Conservation (phyloP, 2,329 filamentous ascomycete species). For the Botryosphaeria dothidea region DNA sequence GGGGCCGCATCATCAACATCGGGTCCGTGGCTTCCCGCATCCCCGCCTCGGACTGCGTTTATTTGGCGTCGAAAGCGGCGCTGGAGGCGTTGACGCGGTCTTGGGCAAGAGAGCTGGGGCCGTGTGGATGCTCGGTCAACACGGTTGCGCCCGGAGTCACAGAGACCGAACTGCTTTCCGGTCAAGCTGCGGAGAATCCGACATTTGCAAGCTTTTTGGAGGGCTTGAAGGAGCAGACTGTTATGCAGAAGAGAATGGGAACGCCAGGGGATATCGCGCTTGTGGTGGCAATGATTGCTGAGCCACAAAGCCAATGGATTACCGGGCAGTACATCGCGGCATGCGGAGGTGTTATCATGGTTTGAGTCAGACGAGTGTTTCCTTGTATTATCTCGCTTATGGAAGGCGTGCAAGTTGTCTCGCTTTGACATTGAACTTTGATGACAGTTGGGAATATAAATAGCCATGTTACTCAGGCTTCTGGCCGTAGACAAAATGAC, state of each 20-base stretch:
- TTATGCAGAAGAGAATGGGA: background rate
- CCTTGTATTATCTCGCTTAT: no score
- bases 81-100: no score
- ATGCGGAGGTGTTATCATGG: background rate
- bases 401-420: no score
- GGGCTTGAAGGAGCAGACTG: background rate
- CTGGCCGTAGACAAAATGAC: background rate
- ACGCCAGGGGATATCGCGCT: background rate
- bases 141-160: background rate
- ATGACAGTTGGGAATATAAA: background rate
- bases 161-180: background rate
- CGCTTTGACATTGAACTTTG: no score
- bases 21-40: conserved; percentile 87
- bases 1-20: conserved; percentile 92
- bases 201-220: background rate
- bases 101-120: background rate
- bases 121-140: background rate
- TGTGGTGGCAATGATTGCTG: background rate
- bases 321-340: background rate
- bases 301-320: conserved; percentile 7
- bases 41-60: conserved; percentile 83
- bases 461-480: background rate
- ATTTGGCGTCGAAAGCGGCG: conserved; percentile 85
- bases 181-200: background rate
- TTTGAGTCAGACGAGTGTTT: background rate